Evolutionary conservation across 2,329 filamentous ascomycete species (phyloP).

Genomic region (Neonectria magnoliae): DNA sequence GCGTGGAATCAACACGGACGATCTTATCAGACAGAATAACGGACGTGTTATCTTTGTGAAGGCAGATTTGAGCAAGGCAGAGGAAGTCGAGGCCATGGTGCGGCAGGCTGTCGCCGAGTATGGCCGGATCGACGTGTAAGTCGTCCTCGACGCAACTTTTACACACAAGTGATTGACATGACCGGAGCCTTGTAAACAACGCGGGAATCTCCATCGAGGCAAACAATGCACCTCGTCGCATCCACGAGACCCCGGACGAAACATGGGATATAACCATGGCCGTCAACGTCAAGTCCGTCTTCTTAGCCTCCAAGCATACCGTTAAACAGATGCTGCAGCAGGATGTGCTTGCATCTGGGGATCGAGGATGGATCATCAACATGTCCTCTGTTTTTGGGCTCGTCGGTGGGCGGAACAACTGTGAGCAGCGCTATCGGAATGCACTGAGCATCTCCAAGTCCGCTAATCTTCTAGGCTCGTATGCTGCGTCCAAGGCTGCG

Average conservation of each 20-base stretch:
- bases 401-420: conserved; percentile 44
- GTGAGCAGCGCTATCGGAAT: conserved; percentile 30
- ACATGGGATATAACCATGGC: conserved; percentile 56
- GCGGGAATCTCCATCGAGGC: conserved; percentile 55
- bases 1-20: conserved; percentile 40
- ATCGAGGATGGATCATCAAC: conserved; percentile 62
- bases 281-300: conserved; percentile 51
- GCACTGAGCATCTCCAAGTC: neutral
- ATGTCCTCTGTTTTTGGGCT: conserved; percentile 56
- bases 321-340: conserved; percentile 61
- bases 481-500: conserved; percentile 60
- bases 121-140: conserved; percentile 39
- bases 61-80: conserved; percentile 53
- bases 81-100: conserved; percentile 51
- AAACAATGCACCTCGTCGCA: conserved; percentile 46
- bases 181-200: conserved; percentile 47
- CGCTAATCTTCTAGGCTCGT: conserved; percentile 44
- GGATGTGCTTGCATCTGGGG: conserved; percentile 48
- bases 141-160: conserved; percentile 39
- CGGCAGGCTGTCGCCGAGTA: conserved; percentile 29
- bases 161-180: neutral
- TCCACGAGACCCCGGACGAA: conserved; percentile 58
- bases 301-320: conserved; percentile 57
- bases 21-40: conserved; percentile 48
- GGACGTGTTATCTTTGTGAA: conserved; percentile 54